phyloP scores from a whole-genome alignment of 208 protist genomes.

The Herpetomonas samuelpessoai region DNA sequence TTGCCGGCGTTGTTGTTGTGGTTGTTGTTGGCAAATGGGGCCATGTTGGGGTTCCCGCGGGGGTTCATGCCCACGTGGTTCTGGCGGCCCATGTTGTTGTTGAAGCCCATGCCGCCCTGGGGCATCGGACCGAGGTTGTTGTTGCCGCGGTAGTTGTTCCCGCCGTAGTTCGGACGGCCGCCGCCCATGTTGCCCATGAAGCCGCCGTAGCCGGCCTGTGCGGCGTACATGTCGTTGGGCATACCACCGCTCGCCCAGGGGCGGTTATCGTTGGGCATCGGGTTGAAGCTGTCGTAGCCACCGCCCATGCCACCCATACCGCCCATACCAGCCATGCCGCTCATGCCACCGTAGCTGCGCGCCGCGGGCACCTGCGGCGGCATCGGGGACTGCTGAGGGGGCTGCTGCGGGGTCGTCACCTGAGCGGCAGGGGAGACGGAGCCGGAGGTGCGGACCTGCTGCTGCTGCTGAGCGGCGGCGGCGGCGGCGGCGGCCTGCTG shows the following conservation, averaged over 20 bases:
- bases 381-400: conserved; percentile 17
- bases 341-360: conserved; percentile 16
- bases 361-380: conserved; percentile 4
- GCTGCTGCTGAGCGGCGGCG: conserved; percentile 8
- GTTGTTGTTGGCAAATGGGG: not conserved
- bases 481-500: conserved; percentile 10
- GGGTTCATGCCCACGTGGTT: not conserved
- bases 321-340: conserved; percentile 11
- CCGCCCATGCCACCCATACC: conserved; percentile 16
- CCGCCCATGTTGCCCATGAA: not conserved
- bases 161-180: not conserved
- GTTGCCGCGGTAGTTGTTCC: conserved; percentile 2
- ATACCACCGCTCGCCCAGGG: conserved; percentile 5
- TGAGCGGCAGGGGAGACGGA: conserved; percentile 20
- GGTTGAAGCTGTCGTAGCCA: conserved; percentile 13
- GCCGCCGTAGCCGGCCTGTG: too few relatives aligned
- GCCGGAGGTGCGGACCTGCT: conserved; percentile 15
- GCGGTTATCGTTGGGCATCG: conserved; percentile 11
- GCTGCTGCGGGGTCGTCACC: conserved; percentile 17
- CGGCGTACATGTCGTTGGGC: not conserved
- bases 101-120: conserved; percentile 22
- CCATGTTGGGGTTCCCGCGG: not conserved
- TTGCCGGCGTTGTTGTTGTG: not conserved
- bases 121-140: not conserved
- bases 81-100: conserved; percentile 27